These are phyloP conservation scores for Acrodontium crateriforme DNA, from an alignment of 2,329 filamentous ascomycete genomes.

Conservation along the genomic window DNA sequence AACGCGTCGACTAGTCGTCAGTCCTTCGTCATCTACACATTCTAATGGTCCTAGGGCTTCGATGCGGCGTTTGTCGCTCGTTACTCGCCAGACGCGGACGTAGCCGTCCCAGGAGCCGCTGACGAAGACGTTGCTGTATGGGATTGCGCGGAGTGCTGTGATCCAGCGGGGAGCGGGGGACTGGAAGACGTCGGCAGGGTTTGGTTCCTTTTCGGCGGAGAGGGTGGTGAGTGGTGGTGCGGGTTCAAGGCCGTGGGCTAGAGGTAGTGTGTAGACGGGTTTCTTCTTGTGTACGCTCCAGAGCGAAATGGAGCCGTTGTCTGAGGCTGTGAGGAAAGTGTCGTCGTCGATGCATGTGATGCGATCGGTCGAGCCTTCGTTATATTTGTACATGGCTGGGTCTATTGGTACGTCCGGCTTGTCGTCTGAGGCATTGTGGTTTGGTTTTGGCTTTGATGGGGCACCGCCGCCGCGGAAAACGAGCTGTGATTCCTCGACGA, in stretches of 20 bases:
- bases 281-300: constrained; percentile 95
- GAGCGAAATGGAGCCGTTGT: constrained; percentile 74
- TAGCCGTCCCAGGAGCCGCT: constrained; percentile 91
- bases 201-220: constrained; percentile 57
- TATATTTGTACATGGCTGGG: constrained; percentile 32
- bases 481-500: constrained; percentile 85
- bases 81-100: constrained; percentile 73
- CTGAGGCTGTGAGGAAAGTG: constrained; percentile 83
- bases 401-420: constrained; percentile 20
- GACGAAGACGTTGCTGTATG: constrained; percentile 79
- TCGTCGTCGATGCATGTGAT: constrained; percentile 80
- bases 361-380: constrained; percentile 79
- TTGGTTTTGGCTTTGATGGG: constrained; percentile 21
- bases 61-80: constrained; percentile 67
- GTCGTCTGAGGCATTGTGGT: constrained; percentile 10
- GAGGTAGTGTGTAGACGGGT: constrained; percentile 62
- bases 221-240: constrained; percentile 52
- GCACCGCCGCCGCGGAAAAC: constrained; percentile 76
- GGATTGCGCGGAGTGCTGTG: constrained; percentile 72
- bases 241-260: constrained; percentile 76
- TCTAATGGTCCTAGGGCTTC: constrained; percentile 49
- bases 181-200: constrained; percentile 37
- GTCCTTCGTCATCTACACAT: background rate
- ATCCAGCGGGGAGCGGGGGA: constrained; percentile 60
- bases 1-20: too few species aligned